These are phyloP conservation scores for Cutaneotrichosporon spelunceum DNA, from an alignment of 1,284 basidiomycete genomes.

Conservation along the genomic window DNA sequence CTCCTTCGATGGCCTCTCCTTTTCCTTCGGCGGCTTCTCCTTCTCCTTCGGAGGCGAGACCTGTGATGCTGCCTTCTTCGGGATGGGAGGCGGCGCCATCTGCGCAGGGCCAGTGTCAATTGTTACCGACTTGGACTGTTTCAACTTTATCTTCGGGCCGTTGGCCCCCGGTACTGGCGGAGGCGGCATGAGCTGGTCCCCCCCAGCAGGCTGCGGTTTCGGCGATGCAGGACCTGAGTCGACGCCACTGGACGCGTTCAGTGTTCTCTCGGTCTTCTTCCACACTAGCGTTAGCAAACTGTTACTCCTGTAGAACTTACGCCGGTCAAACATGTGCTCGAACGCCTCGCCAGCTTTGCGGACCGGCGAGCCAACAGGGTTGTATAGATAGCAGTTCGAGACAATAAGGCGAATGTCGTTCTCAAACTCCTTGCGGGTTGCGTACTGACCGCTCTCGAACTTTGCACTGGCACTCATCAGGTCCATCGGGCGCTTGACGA, in stretches of 20 bases:
- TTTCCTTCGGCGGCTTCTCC: constrained; percentile 17
- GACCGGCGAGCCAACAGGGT: constrained; percentile 67
- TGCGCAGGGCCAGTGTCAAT: constrained; percentile 23
- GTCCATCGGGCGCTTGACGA: constrained; percentile 94
- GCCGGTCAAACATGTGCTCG: constrained; percentile 78
- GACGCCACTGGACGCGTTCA: constrained; percentile 30
- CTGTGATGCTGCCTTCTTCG: constrained; percentile 18
- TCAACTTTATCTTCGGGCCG: constrained; percentile 37
- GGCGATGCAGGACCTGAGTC: constrained; percentile 19
- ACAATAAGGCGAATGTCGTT: constrained; percentile 86
- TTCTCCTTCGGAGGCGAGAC: constrained; percentile 17
- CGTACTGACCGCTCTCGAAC: constrained; percentile 76
- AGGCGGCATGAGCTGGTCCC: constrained; percentile 22
- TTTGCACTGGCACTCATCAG: constrained; percentile 84
- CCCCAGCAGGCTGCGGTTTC: background rate
- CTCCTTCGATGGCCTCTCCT: constrained; percentile 13
- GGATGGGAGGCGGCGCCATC: constrained; percentile 48
- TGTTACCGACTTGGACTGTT: constrained; percentile 33
- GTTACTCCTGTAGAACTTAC: constrained; percentile 55
- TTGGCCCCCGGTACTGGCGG: constrained; percentile 14
- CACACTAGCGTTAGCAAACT: constrained; percentile 30
- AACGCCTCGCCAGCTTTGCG: constrained; percentile 72
- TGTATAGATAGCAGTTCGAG: constrained; percentile 83
- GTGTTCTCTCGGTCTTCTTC: constrained; percentile 41
- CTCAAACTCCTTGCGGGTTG: constrained; percentile 76